Conservation (phyloP, 768 basidiomycete genomes). For the Xerocomellus intermedius region DNA sequence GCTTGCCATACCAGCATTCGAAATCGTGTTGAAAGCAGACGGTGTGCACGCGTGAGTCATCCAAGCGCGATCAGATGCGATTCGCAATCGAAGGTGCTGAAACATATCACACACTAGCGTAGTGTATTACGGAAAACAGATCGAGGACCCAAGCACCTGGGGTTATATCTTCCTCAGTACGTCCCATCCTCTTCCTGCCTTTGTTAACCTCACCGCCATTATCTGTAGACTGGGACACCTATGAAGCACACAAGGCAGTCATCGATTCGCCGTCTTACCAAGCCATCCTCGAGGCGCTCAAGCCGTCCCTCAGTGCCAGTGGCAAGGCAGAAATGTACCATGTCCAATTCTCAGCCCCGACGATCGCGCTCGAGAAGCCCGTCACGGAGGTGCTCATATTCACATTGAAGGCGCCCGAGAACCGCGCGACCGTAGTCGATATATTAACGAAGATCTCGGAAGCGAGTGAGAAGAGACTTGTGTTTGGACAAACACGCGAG, state of each 20-base stretch:
- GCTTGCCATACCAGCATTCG: slow-evolving; percentile 1
- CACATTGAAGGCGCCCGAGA: slow-evolving; percentile 22
- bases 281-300: slow-evolving; percentile 1
- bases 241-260: slow-evolving; percentile 19
- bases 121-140: slow-evolving; percentile 19
- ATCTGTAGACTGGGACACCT: slow-evolving; percentile 27
- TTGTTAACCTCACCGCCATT: background rate
- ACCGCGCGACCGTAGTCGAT: slow-evolving; percentile 15
- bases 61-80: background rate
- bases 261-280: slow-evolving; percentile 4
- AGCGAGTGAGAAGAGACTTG: slow-evolving; percentile 5
- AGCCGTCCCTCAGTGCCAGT: background rate
- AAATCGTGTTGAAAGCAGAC: slow-evolving; percentile 6
- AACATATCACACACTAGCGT: slow-evolving; percentile 9
- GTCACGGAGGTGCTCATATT: slow-evolving; percentile 22
- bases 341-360: slow-evolving; percentile 17
- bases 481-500: slow-evolving; percentile 21
- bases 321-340: slow-evolving; percentile 17
- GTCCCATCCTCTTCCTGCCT: background rate
- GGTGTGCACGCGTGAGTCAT: slow-evolving; percentile 17
- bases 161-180: slow-evolving; percentile 19
- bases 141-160: slow-evolving; percentile 11
- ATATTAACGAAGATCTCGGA: slow-evolving; percentile 15
- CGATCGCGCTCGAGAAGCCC: slow-evolving; percentile 18
- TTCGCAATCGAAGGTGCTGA: background rate